Conservation (phyloP, 2,329 filamentous ascomycete species). For the Juglanconis oblonga region DNA sequence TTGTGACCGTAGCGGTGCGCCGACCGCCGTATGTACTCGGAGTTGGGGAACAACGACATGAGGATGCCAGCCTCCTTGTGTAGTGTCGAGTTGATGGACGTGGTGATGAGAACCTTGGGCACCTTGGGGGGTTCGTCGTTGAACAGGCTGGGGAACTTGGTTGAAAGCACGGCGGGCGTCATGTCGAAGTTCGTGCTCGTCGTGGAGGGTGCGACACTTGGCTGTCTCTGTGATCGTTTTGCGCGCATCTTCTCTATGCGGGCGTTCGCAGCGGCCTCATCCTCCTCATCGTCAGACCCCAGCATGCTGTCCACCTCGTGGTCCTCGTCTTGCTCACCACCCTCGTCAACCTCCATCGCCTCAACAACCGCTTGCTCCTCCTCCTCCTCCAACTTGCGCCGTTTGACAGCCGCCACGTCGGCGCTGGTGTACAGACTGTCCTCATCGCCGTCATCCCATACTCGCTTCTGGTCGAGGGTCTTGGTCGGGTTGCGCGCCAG, state of each 20-base stretch:
- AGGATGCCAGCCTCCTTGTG: conserved; percentile 80
- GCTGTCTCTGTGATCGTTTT: conserved; percentile 42
- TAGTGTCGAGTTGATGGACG: conserved; percentile 81
- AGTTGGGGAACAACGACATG: conserved; percentile 80
- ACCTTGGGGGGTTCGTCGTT: conserved; percentile 53
- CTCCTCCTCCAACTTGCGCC: conserved; percentile 48
- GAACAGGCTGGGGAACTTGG: conserved; percentile 63
- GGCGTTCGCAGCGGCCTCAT: conserved; percentile 38
- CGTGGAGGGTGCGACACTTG: conserved; percentile 54
- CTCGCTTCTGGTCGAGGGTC: conserved; percentile 83
- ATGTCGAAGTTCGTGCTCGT: conserved; percentile 63
- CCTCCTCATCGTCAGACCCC: conserved; percentile 57
- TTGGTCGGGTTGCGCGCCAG: conserved; percentile 74
- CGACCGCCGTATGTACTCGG: conserved; percentile 81
- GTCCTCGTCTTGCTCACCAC: conserved; percentile 47
- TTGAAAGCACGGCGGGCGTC: conserved; percentile 56
- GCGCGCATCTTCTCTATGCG: conserved; percentile 40
- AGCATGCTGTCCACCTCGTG: conserved; percentile 78
- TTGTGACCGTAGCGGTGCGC: conserved; percentile 83
- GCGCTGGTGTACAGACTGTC: conserved; percentile 55
- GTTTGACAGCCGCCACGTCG: conserved; percentile 58
- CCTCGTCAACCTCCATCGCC: conserved; percentile 44
- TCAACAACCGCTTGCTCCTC: conserved; percentile 43
- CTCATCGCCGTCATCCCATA: conserved; percentile 76
- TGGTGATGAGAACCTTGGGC: conserved; percentile 91